Evolutionary conservation across 495 filamentous ascomycete genomes (phyloP).

Genomic region (Clavariopsis aquatica): DNA sequence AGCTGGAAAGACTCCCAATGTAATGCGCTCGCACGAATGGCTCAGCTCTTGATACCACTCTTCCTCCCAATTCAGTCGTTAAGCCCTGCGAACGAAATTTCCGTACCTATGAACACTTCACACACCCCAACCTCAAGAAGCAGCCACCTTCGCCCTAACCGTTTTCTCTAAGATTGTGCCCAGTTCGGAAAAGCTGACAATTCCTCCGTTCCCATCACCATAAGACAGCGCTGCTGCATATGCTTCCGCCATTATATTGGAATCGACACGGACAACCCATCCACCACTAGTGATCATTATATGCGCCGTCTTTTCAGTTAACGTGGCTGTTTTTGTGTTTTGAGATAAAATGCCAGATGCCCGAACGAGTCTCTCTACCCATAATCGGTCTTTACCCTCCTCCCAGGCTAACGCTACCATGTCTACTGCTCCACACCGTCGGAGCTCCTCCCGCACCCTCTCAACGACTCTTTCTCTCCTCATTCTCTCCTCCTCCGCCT

Average conservation of each 20-base stretch:
- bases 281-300: constrained; percentile 42
- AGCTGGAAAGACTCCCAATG: background rate
- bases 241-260: constrained; percentile 36
- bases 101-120: no score
- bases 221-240: constrained; percentile 35
- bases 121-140: constrained; percentile 1
- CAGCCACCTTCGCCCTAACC: constrained; percentile 24
- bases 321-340: background rate
- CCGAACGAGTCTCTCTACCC: constrained; percentile 42
- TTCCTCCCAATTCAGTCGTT: no score
- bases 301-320: constrained; percentile 15
- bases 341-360: constrained; percentile 36
- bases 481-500: constrained; percentile 41
- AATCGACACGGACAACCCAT: constrained; percentile 41
- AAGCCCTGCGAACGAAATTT: no score
- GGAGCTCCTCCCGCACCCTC: constrained; percentile 37
- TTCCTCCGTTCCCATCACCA: constrained; percentile 28
- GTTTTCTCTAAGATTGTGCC: constrained; percentile 33
- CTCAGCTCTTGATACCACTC: background rate
- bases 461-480: constrained; percentile 44
- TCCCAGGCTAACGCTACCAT: constrained; percentile 35
- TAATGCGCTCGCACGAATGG: background rate
- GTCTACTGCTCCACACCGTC: constrained; percentile 39
- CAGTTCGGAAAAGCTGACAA: constrained; percentile 30
- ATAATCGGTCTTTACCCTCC: constrained; percentile 37